Base-by-base conservation (phyloP, 2,329 filamentous ascomycete genomes). In the Pyrenophora tritici-repentis region DNA sequence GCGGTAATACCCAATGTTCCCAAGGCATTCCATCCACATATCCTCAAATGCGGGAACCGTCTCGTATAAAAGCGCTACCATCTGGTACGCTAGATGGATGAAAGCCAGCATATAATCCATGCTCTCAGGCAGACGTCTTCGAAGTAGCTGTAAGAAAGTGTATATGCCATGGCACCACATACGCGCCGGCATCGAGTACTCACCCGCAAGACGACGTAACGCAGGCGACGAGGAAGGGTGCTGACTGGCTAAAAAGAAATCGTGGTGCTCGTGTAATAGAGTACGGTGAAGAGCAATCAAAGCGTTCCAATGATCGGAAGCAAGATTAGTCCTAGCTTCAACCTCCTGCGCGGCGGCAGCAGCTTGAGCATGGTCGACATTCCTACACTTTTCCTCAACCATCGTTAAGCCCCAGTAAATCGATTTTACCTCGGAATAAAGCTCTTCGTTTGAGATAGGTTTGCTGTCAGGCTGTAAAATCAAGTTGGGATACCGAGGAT, bases 91-190 rank as follows among this genome's bases (percentile, higher is more conserved):
- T 13, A 93, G 74, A 56, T 95, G 95, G 0, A 97, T 91, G 47
- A 96, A 97, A 0, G 86, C 86, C 0, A 96, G 77, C 91, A 97
- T 97, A 48, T 95, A 89, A 42, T 97, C 92, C 0, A 91, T 75
- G 1, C 89, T 91, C 0, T 80, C 81, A 0, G 92, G 93, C 0
- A 96, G 76, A 2, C 86, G 83, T 58, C 90, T 85, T 0, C 71
- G 67, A 3, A 75, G 62, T 0, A 95, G 71, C 58, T 96, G 90
- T 0, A 96, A 78, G 50, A 94, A 94, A 0, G 85, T 86, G 66
- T 95, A 91, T 3, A 97, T 97, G 0, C 90, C 93, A 62, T 96
- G 90, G 0, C 90, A 82, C 94, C 93, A 97, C 89, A 97, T 94
- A 0, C 93, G 79, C 0, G 90, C 91, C 0, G 93, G 92, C 90